phyloP scores from a whole-genome alignment of 768 basidiomycete species.

The Russula emetica region DNA sequence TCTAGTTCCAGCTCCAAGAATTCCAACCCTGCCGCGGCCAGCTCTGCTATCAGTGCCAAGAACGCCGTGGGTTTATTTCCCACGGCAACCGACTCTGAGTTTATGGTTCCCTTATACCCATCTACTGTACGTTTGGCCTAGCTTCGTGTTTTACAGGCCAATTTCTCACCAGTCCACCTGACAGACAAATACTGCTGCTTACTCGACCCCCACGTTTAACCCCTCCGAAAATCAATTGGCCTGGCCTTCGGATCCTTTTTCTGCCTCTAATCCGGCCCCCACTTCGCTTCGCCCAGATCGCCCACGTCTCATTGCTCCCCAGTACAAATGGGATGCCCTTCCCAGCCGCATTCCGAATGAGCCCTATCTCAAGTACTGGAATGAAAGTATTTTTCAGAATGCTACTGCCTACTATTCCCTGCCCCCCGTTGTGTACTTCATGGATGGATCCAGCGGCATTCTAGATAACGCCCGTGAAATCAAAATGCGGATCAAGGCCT shows the following conservation, averaged over 20 bases:
- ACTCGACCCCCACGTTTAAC: constrained; percentile 66
- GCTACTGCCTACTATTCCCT: constrained; percentile 67
- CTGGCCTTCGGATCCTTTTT: constrained; percentile 81
- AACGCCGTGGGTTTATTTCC: constrained; percentile 63
- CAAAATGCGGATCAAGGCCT: constrained; percentile 90
- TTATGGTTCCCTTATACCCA: constrained; percentile 80
- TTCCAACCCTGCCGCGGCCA: constrained; percentile 42
- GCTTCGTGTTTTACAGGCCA: neutral
- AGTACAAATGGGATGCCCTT: constrained; percentile 87
- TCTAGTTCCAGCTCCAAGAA: constrained; percentile 29
- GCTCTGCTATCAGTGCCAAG: constrained; percentile 56
- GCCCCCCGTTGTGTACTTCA: constrained; percentile 61
- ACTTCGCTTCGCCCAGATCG: constrained; percentile 68
- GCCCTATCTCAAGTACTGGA: constrained; percentile 86
- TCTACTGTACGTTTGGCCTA: constrained; percentile 62
- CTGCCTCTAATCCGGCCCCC: constrained; percentile 58
- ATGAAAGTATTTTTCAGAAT: constrained; percentile 84
- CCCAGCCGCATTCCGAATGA: constrained; percentile 72
- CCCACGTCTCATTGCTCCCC: constrained; percentile 87
- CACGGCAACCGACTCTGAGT: constrained; percentile 73
- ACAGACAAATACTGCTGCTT: constrained; percentile 73
- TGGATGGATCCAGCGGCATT: constrained; percentile 86
- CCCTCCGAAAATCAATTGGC: constrained; percentile 48
- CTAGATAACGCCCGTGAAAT: constrained; percentile 85
- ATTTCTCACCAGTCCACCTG: neutral